Base-by-base conservation (phyloP, 2,329 filamentous ascomycete genomes). In the Harringtonia aguacate region DNA sequence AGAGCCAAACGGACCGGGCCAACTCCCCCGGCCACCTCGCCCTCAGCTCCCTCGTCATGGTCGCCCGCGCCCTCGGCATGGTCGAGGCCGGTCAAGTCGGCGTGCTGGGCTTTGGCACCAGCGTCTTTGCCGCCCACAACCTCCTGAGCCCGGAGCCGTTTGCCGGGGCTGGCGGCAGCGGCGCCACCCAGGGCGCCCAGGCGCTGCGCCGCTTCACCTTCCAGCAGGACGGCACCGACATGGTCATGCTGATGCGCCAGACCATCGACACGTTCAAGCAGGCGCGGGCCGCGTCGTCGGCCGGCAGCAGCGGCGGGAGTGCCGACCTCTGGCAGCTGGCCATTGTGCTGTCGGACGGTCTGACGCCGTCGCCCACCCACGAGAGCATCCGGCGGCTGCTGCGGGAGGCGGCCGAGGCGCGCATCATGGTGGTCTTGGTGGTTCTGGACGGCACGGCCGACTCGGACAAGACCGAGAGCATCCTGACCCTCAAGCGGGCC, bases 391-490 rank as follows among this genome's bases (percentile, higher is more conserved):
- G 85, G 15, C 72, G 86, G 6, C 72, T 97, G 20, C 79, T 98
- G 12, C 75, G 92, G 10, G 83, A 90, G 62, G 90, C 92, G 1
- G 80, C 88, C 56, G 89, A 95, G 61, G 86, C 95, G 64, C 75
- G 88, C 15, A 94, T 99, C 58, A 95, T 98, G 86, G 81, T 97
- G 50, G 90, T 98, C 7, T 99, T 98, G 61, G 86, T 98, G 55
- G 84, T 99, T 56, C 87, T 98, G 58, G 92, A 98, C 67, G 73
- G 77, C 53, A 67, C 64, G 18, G 55, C 57, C 28, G 50, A 54
- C 57, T 69, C 20, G 63, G 27, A 22, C 37, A 64, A 46, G n/a
- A 73, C 72, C 38, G 73, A 78, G 48, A 84, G 80, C 55, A 94
- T 98, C 48, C 65, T 97, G 56, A 88, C 95, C 59, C 72, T 97